Base-by-base conservation (phyloP, 2,329 filamentous ascomycete species). In the Penicillium sp. region DNA sequence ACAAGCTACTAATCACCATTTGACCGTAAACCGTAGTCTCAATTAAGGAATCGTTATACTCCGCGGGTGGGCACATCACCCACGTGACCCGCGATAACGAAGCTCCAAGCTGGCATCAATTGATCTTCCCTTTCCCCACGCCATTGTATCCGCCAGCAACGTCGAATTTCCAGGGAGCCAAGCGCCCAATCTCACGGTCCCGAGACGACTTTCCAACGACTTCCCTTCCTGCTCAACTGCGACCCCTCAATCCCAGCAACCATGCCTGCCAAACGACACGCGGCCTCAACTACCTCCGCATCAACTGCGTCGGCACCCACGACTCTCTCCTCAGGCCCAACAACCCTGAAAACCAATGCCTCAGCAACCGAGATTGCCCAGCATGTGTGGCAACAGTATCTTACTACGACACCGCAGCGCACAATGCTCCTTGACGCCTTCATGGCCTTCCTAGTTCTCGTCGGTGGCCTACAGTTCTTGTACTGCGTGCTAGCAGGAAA, bases 401-500 rank as follows among this genome's bases (percentile, higher is more conserved):
- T 85, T 47, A 76, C 86, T 59, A 80, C 83, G 60, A 98, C 93
- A 39, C 84, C 92, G 41, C 91, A 95, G 78, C 84, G 92, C 55
- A 92, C 87, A 42, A 93, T 95, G 80, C 81, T 98, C 54, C 81
- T 97, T 55, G 93, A 98, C 71, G 81, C 81, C 31, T 98, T 98
- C 71, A 84, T 98, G 81, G 82, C 73, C 3, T 98, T 96, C 70
- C 76, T 98, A 51, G 83, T 93, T 20, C 78, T 85, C 1, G 88
- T 95, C 4, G 93, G 90, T 44, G 89, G 77, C n/a, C 70, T 97
- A 63, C 93, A 98, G 73, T 97, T 98, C 71, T 70, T 88, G 52
- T 98, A 98, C 74, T 96, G 92, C 69, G 78, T 96, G 48, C 66
- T 97, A 60, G 89, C 84, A 47, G 93, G 93, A 58, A 97, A 96